phyloP scores from a whole-genome alignment of 2,329 filamentous ascomycete genomes.

The Trichoderma gracile region DNA sequence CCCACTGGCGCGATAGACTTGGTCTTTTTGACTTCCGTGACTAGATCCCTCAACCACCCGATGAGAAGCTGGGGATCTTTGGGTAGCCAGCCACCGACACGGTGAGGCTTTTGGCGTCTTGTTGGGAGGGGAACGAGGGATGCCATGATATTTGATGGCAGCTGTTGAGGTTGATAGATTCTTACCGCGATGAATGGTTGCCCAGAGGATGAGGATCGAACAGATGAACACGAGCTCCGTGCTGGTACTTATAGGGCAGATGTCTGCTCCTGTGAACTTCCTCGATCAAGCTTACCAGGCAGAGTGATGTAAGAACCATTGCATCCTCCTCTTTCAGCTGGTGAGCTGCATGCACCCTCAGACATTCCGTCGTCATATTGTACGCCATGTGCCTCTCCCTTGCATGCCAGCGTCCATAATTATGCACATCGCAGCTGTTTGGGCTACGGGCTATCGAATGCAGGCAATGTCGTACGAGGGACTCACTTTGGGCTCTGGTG shows the following conservation, averaged over 20 bases:
- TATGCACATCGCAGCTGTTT: neutral
- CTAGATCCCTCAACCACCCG: constrained; percentile 13
- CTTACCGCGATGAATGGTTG: neutral
- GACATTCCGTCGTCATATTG: neutral
- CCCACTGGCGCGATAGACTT: neutral
- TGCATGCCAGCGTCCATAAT: neutral
- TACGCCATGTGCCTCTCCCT: neutral
- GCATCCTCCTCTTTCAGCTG: neutral
- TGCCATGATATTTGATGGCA: neutral
- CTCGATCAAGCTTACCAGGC: neutral
- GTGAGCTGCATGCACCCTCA: neutral
- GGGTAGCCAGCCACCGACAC: constrained; percentile 26
- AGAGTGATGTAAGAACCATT: neutral
- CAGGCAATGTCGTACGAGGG: too few relatives aligned
- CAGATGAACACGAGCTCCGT: too few relatives aligned
- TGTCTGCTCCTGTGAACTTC: too few relatives aligned
- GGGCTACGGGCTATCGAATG: too few relatives aligned
- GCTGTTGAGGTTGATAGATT: neutral
- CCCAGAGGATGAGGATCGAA: neutral
- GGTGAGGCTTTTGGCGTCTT: neutral
- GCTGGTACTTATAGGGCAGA: constrained; percentile 8
- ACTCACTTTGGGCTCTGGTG: too few relatives aligned
- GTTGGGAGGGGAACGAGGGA: neutral
- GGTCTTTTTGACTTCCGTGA: constrained; percentile 11
- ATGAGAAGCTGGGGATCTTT: constrained; percentile 1